Percentiles rank a stretch among this genome's conserved stretches.
Conservation (phyloP, 768 basidiomycete genomes). For the Lyophyllum atratum region DNA sequence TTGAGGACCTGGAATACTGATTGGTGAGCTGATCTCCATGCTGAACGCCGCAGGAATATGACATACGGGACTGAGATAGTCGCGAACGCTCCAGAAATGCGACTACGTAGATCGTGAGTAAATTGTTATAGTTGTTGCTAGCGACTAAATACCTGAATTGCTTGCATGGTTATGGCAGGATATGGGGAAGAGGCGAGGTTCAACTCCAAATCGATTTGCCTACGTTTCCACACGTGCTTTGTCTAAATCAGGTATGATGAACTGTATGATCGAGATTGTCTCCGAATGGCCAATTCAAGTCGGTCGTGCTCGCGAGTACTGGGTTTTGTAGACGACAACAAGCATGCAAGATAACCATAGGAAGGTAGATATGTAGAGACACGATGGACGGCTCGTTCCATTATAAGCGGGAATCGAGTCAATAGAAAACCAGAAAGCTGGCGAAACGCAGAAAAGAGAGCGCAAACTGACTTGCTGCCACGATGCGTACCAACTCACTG, state of each 20-base stretch:
- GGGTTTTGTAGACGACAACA: too few relatives aligned
- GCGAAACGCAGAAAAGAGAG: background rate
- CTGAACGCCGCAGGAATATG: conserved; percentile 11
- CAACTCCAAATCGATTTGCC: conserved; percentile 31
- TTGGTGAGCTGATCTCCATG: conserved; percentile 32
- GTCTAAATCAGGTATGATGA: conserved; percentile 13
- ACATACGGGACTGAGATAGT: conserved; percentile 85
- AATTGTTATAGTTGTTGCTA: background rate
- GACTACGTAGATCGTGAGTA: conserved; percentile 12
- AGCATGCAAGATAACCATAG: background rate
- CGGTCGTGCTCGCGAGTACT: too few relatives aligned
- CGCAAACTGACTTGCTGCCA: background rate
- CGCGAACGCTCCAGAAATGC: conserved; percentile 56
- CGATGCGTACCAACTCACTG: conserved; percentile 10
- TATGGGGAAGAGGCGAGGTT: conserved; percentile 17
- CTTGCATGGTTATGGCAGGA: conserved; percentile 36
- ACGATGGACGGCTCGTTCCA: background rate
- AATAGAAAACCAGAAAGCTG: background rate
- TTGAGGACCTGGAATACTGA: conserved; percentile 74
- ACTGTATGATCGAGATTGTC: background rate
- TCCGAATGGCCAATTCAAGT: too few relatives aligned
- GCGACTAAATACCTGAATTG: conserved; percentile 35
- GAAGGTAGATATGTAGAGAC: background rate
- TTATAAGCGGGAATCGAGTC: background rate
- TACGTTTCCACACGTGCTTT: conserved; percentile 30